Base-by-base conservation (phyloP, 2,329 filamentous ascomycete species). In the Colletotrichum acutatum region DNA sequence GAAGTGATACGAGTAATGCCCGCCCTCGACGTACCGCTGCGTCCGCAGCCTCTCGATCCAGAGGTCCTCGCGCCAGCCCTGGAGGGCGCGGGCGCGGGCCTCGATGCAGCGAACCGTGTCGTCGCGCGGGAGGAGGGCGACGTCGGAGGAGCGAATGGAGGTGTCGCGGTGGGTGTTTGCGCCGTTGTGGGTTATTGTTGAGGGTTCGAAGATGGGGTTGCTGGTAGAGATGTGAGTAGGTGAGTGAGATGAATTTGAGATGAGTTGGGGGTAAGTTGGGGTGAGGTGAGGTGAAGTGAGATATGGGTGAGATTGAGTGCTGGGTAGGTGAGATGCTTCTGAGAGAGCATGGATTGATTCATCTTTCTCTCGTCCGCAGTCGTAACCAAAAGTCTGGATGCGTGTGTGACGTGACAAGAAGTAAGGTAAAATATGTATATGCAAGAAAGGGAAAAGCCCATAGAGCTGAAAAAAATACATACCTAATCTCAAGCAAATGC, bases 1-100 rank as follows among this genome's bases (percentile, higher is more conserved):
- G 74, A 86, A 89, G 78, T 90, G 88, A 72, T 88, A 86, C 54
- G 79, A 80, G 78, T 89, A 89, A 78, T 89, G 87, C 1, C 87
- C 86, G 5, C 81, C 83, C 1, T 82, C 78, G 19, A 74, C 74
- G 75, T 89, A 89, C 32, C 85, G 83, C 80, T 89, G 88, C 28
- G 86, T 86, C 42, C 88, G 84, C 62, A 89, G 80, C 4, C 86
- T 82, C 78, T 90, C 88, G 74, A 89, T 76, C 85, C 85, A 89
- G 19, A 88, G 78, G 65, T 89, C 85, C 52, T 84, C 80, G n/a
- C 85, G 84, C 86, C 86, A 89, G 75, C 88, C 88, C 77, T 89
- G 88, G 56, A 89, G 78, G 3, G 83, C 81, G 46, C 81, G 80
- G 19, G 85, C 84, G 34, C 87, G 85, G 37, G 80, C 78, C 79